Conservation (phyloP, 495 filamentous ascomycete genomes). For the Evernia prunastri region DNA sequence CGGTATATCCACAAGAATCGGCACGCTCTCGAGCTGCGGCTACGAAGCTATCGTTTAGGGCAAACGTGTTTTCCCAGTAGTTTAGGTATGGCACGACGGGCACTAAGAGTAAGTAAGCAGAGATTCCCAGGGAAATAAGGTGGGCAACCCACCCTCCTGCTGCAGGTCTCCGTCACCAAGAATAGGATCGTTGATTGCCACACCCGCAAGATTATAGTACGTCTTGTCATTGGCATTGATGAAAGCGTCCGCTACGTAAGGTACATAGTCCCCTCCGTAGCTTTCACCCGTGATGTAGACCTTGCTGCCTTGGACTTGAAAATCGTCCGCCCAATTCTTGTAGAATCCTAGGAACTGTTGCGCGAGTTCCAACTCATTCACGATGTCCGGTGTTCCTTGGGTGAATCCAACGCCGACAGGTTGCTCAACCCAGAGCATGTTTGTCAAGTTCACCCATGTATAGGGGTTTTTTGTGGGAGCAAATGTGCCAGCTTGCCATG, state of each 20-base stretch:
- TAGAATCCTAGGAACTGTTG: constrained; percentile 57
- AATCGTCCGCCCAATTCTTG: constrained; percentile 56
- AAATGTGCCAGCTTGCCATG: constrained; percentile 55
- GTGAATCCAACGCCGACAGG: constrained; percentile 54
- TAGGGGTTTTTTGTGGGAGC: constrained; percentile 55
- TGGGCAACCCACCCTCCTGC: constrained; percentile 34
- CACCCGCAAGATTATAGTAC: constrained; percentile 43
- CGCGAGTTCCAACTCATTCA: constrained; percentile 49
- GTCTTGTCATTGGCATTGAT: constrained; percentile 44
- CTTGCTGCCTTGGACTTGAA: constrained; percentile 54
- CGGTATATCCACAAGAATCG: constrained; percentile 49
- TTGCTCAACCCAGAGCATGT: constrained; percentile 58
- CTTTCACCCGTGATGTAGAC: constrained; percentile 58
- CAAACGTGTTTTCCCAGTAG: constrained; percentile 48
- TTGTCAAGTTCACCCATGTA: constrained; percentile 59
- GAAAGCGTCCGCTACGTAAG: constrained; percentile 49
- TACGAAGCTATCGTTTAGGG: constrained; percentile 50
- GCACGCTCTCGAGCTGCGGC: constrained; percentile 37
- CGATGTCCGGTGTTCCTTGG: constrained; percentile 48
- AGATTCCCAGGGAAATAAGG: constrained; percentile 30
- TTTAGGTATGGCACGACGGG: constrained; percentile 44
- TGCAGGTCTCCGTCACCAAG: constrained; percentile 24
- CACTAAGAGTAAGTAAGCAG: constrained; percentile 38
- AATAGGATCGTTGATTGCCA: constrained; percentile 27
- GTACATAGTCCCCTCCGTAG: constrained; percentile 51